Percentiles rank a stretch among this genome's conserved stretches.
Conservation (phyloP, 495 filamentous ascomycete species). For the Filosporella fistucella region DNA sequence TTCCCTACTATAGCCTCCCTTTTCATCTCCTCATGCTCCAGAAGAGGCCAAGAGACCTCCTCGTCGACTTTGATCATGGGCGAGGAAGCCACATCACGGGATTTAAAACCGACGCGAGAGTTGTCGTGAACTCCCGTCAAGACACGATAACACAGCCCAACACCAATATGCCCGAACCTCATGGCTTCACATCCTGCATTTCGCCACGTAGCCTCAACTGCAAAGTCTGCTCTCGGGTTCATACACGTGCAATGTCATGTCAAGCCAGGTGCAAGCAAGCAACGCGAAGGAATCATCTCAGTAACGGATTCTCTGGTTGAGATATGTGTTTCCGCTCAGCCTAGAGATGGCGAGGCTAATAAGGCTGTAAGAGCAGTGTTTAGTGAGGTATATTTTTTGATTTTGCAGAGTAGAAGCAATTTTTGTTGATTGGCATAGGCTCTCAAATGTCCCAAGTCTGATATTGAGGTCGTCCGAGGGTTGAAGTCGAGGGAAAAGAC, state of each 20-base stretch:
- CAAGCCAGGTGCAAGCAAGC: constrained; percentile 58
- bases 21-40: too few species aligned
- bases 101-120: too few species aligned
- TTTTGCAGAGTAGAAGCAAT: not conserved
- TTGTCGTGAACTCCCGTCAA: too few species aligned
- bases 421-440: constrained; percentile 28
- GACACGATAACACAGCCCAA: too few species aligned
- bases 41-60: too few species aligned
- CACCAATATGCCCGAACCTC: too few species aligned
- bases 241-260: constrained; percentile 54
- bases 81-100: too few species aligned
- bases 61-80: too few species aligned
- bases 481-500: constrained; percentile 60
- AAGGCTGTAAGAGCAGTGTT: constrained; percentile 58
- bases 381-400: constrained; percentile 46
- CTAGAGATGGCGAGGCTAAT: constrained; percentile 64
- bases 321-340: constrained; percentile 57
- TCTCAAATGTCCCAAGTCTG: constrained; percentile 58
- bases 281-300: constrained; percentile 50
- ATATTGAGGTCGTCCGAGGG: constrained; percentile 58
- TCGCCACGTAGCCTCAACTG: constrained; percentile 12
- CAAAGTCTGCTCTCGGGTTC: constrained; percentile 24
- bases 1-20: too few species aligned
- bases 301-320: constrained; percentile 52
- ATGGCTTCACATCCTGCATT: constrained; percentile 19